Percentiles rank a stretch among this genome's conserved stretches.
These are phyloP conservation scores for Fusarium nanum DNA, from an alignment of 2,329 filamentous ascomycete species.

Conservation along the genomic window DNA sequence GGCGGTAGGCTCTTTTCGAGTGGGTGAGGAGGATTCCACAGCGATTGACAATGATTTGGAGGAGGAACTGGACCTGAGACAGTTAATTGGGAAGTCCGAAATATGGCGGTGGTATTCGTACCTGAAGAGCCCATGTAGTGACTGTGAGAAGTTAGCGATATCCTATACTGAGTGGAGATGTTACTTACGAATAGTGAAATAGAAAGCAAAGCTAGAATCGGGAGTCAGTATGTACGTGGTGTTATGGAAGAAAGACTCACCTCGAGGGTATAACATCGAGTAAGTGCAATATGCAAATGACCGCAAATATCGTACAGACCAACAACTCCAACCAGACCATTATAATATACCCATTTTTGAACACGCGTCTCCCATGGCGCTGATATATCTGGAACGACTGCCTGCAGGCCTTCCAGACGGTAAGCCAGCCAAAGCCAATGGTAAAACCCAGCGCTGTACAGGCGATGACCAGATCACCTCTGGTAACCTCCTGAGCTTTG, in stretches of 20 bases:
- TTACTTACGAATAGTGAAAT: conserved; percentile 44
- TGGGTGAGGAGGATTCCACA: conserved; percentile 42
- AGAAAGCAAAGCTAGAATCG: conserved; percentile 43
- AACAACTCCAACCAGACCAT: conserved; percentile 61
- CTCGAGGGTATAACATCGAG: conserved; percentile 42
- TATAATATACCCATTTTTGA: conserved; percentile 57
- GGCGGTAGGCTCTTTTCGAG: conserved; percentile 25
- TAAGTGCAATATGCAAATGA: conserved; percentile 50
- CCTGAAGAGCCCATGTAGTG: conserved; percentile 46
- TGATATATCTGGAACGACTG: conserved; percentile 52
- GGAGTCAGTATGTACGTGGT: not conserved
- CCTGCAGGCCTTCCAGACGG: conserved; percentile 52
- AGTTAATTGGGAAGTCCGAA: not conserved
- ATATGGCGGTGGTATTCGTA: not conserved
- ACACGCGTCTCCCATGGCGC: conserved; percentile 48
- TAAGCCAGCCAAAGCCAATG: conserved; percentile 56
- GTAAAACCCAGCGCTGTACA: conserved; percentile 54
- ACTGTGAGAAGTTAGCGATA: conserved; percentile 29
- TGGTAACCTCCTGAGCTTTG: conserved; percentile 35
- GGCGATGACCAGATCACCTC: conserved; percentile 44
- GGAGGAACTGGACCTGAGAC: conserved; percentile 38
- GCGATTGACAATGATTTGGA: conserved; percentile 47
- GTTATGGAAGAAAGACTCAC: conserved; percentile 13
- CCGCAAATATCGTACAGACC: conserved; percentile 56
- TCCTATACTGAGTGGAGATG: fast-evolving